Percentiles rank a stretch among this genome's conserved stretches.
Evolutionary conservation across 768 basidiomycete species (phyloP).

Genomic region (Cyclocybe cylindracea): DNA sequence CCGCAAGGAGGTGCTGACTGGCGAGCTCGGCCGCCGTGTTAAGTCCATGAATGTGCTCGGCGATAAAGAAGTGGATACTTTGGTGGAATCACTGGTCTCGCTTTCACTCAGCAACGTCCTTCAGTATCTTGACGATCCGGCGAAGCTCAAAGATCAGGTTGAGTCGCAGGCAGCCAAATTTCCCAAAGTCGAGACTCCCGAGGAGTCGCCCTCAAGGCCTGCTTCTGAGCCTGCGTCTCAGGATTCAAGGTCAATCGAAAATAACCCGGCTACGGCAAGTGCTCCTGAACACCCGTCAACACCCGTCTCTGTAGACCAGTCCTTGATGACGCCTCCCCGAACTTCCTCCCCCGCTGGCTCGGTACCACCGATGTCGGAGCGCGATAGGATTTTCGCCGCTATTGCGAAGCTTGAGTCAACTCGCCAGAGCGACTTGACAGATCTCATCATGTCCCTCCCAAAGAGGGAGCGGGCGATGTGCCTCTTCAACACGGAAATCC

Average conservation of each 20-base stretch:
- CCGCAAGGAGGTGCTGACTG: constrained; percentile 81
- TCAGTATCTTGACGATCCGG: constrained; percentile 70
- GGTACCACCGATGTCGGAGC: constrained; percentile 60
- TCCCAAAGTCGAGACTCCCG: constrained; percentile 28
- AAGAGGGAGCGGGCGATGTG: constrained; percentile 92
- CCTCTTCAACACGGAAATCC: constrained; percentile 82
- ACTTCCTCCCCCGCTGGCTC: constrained; percentile 81
- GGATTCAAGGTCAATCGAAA: constrained; percentile 70
- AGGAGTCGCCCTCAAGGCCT: constrained; percentile 55
- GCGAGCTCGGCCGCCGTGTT: constrained; percentile 77
- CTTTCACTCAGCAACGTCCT: constrained; percentile 79
- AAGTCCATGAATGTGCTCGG: constrained; percentile 57
- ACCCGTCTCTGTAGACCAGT: constrained; percentile 75
- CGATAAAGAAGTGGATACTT: constrained; percentile 53
- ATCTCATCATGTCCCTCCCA: constrained; percentile 81
- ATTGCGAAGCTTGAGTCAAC: constrained; percentile 63
- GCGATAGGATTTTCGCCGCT: constrained; percentile 71
- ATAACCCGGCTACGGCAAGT: constrained; percentile 73
- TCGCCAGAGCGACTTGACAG: constrained; percentile 66
- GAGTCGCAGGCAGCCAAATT: constrained; percentile 34
- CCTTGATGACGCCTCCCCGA: constrained; percentile 79
- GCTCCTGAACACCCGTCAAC: constrained; percentile 92
- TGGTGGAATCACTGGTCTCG: constrained; percentile 73
- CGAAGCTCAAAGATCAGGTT: constrained; percentile 67
- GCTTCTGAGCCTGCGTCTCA: constrained; percentile 44